These are phyloP conservation scores for Ambrosia hybrid DNA, from an alignment of 140 eudicot species.

Conservation along the genomic window DNA sequence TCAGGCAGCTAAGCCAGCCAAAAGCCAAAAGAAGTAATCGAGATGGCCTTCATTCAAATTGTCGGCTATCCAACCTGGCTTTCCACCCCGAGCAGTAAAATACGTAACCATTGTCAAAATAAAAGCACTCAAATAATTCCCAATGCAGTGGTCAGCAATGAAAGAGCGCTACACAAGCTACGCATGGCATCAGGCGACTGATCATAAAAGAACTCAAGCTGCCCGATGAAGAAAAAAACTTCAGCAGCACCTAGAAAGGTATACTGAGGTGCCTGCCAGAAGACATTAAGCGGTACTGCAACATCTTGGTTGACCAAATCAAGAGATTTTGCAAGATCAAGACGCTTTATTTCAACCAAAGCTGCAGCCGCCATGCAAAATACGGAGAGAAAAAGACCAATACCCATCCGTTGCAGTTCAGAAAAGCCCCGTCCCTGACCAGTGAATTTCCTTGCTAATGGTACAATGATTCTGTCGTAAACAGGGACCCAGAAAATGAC, in stretches of 20 bases:
- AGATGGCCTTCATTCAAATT: constrained; percentile 76
- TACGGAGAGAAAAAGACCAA: constrained; percentile 66
- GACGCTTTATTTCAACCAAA: constrained; percentile 60
- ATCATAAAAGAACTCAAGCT: constrained; percentile 72
- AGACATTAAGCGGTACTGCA: constrained; percentile 50
- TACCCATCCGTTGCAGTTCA: constrained; percentile 78
- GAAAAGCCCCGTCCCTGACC: constrained; percentile 61
- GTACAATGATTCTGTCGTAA: constrained; percentile 63
- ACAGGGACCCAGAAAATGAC: constrained; percentile 76
- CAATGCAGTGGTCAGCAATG: constrained; percentile 57
- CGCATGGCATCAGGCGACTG: constrained; percentile 86
- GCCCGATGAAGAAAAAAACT: constrained; percentile 68
- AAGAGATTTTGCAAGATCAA: constrained; percentile 50
- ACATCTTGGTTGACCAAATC: constrained; percentile 43
- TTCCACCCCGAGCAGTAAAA: constrained; percentile 51
- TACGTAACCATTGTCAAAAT: constrained; percentile 58
- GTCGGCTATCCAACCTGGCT: constrained; percentile 70
- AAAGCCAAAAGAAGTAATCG: constrained; percentile 75
- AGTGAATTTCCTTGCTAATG: constrained; percentile 51
- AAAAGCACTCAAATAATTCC: constrained; percentile 69
- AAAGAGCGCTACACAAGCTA: constrained; percentile 64
- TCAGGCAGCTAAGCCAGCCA: constrained; percentile 64
- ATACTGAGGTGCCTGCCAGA: constrained; percentile 84
- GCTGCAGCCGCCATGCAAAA: constrained; percentile 75
- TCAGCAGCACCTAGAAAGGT: constrained; percentile 74